Conservation (phyloP, 345 rosid species). For the Aquilaria malaccensis region DNA sequence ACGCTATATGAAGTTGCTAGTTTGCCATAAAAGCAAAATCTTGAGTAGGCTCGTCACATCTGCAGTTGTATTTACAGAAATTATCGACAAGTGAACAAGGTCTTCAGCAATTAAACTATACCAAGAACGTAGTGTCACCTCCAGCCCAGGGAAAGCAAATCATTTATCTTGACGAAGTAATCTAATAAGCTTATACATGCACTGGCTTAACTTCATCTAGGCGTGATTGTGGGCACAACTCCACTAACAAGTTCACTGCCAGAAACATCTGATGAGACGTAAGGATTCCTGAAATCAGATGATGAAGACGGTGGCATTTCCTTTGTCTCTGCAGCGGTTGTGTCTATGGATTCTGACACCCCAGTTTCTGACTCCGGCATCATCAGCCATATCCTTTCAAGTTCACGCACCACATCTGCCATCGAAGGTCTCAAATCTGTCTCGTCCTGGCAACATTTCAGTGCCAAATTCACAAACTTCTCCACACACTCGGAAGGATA, state of each 20-base stretch:
- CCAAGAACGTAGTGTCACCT: too few species aligned
- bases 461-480: conserved; percentile 64
- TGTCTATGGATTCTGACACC: conserved; percentile 10
- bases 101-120: too few species aligned
- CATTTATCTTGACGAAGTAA: too few species aligned
- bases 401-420: conserved; percentile 84
- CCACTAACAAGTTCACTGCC: conserved; percentile 92
- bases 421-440: conserved; percentile 81
- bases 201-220: conserved; percentile 34
- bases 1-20: too few species aligned
- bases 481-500: conserved; percentile 79
- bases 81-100: too few species aligned
- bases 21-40: too few species aligned
- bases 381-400: conserved; percentile 60
- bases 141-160: too few species aligned
- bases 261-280: conserved; percentile 66
- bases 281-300: conserved; percentile 32
- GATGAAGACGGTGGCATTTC: conserved; percentile 38
- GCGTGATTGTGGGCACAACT: conserved; percentile 51
- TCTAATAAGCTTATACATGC: too few species aligned
- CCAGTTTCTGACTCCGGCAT: conserved; percentile 44
- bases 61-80: too few species aligned
- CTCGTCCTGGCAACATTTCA: conserved; percentile 70
- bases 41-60: too few species aligned
- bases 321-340: conserved; percentile 10